Percentiles rank a stretch among this genome's conserved stretches.
Evolutionary conservation across 2,329 filamentous ascomycete genomes (phyloP).

Genomic region (Colletotrichum eleusines): DNA sequence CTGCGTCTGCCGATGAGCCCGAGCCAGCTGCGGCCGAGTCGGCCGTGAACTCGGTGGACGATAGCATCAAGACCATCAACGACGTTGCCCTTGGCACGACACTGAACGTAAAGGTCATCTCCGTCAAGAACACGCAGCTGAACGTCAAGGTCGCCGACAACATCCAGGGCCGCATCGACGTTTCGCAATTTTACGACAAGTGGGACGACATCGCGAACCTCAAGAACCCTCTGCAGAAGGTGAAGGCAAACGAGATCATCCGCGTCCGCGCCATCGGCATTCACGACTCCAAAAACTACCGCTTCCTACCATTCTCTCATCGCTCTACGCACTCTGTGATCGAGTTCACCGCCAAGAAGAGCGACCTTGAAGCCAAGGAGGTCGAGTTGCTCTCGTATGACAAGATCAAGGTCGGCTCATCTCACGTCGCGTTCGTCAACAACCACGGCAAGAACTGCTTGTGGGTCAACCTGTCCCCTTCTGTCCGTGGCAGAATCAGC

Average conservation of each 20-base stretch:
- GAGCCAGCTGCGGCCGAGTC: conserved; percentile 47
- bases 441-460: conserved; percentile 83
- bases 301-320: conserved; percentile 92
- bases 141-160: conserved; percentile 92
- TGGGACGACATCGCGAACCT: conserved; percentile 89
- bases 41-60: conserved; percentile 69
- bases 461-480: conserved; percentile 93
- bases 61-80: conserved; percentile 71
- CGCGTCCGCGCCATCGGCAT: conserved; percentile 84
- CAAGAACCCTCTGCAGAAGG: conserved; percentile 82
- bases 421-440: conserved; percentile 88
- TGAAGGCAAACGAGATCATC: conserved; percentile 78
- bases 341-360: conserved; percentile 86
- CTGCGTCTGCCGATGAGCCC: conserved; percentile 59
- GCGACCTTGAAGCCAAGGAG: conserved; percentile 64
- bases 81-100: conserved; percentile 81
- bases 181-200: conserved; percentile 88
- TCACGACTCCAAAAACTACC: conserved; percentile 90
- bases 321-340: conserved; percentile 84
- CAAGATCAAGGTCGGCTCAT: conserved; percentile 77
- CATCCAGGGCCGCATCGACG: conserved; percentile 91
- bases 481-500: conserved; percentile 85
- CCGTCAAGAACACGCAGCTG: conserved; percentile 90
- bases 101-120: conserved; percentile 82
- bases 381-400: conserved; percentile 74